A percentile compares a stretch with the other conserved stretches of the same genome.
Evolutionary conservation across 2,329 filamentous ascomycete genomes (phyloP).

Genomic region (Epichloe bromicola): DNA sequence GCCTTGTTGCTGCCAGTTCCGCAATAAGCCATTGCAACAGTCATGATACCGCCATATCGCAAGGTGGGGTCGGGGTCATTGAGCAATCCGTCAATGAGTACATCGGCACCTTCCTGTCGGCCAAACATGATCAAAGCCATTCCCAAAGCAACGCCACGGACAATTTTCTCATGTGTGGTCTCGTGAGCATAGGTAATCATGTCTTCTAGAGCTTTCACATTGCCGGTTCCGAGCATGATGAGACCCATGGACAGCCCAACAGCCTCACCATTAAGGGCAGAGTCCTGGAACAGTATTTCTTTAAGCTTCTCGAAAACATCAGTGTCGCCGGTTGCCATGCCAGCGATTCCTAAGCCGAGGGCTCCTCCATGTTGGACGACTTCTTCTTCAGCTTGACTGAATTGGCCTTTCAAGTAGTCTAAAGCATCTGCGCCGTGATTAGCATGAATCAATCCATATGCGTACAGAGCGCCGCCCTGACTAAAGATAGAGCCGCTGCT

Average conservation of each 20-base stretch:
- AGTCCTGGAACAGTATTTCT: slow-evolving; percentile 80
- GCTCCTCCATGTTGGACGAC: slow-evolving; percentile 96
- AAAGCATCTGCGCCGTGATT: slow-evolving; percentile 91
- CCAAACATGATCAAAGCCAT: slow-evolving; percentile 99
- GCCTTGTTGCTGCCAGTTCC: slow-evolving; percentile 98
- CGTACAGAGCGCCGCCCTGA: slow-evolving; percentile 90
- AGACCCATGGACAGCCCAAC: slow-evolving; percentile 93
- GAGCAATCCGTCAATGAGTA: slow-evolving; percentile 83
- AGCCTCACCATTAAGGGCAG: slow-evolving; percentile 90
- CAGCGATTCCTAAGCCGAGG: slow-evolving; percentile 86
- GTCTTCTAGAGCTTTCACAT: slow-evolving; percentile 81
- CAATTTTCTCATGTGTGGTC: slow-evolving; percentile 97
- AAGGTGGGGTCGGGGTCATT: slow-evolving; percentile 89
- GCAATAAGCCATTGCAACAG: slow-evolving; percentile 94
- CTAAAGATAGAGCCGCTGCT: slow-evolving; percentile 83
- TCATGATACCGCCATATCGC: slow-evolving; percentile 95
- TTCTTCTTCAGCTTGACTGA: slow-evolving; percentile 67
- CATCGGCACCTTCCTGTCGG: slow-evolving; percentile 86
- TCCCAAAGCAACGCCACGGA: slow-evolving; percentile 84
- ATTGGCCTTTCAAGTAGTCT: slow-evolving; percentile 64
- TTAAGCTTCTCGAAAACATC: slow-evolving; percentile 87
- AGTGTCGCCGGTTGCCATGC: slow-evolving; percentile 89
- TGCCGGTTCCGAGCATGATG: slow-evolving; percentile 97
- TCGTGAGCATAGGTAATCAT: slow-evolving; percentile 98
- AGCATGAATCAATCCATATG: slow-evolving; percentile 89